These are phyloP conservation scores for Auriculariales sp. DNA, from an alignment of 768 basidiomycete genomes.

Conservation along the genomic window DNA sequence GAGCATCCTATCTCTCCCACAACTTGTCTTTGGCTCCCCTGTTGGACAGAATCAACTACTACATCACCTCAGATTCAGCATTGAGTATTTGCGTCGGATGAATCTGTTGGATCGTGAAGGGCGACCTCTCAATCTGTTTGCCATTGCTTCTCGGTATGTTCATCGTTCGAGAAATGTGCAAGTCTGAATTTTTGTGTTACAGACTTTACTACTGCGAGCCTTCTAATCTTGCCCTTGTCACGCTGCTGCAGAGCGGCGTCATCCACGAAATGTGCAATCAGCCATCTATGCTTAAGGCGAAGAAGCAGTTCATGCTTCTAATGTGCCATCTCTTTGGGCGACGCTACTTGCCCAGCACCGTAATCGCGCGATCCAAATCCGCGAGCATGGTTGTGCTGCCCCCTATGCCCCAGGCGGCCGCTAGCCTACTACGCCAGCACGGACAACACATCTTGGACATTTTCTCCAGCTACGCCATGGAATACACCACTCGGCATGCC, in stretches of 20 bases:
- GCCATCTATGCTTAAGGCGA: slow-evolving; percentile 23
- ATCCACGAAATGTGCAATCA: slow-evolving; percentile 42
- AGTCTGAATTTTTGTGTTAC: not conserved
- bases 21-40: slow-evolving; percentile 41
- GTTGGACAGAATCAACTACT: slow-evolving; percentile 41
- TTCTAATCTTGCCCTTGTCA: slow-evolving; percentile 49
- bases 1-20: slow-evolving; percentile 40
- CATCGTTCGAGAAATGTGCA: not conserved
- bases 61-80: slow-evolving; percentile 54
- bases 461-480: slow-evolving; percentile 40
- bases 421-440: slow-evolving; percentile 28
- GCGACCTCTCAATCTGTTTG: slow-evolving; percentile 41
- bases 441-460: slow-evolving; percentile 33
- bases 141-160: slow-evolving; percentile 28
- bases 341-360: slow-evolving; percentile 33
- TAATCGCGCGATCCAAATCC: slow-evolving; percentile 26
- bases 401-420: slow-evolving; percentile 26
- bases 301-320: slow-evolving; percentile 35
- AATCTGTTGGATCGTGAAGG: slow-evolving; percentile 39
- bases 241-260: slow-evolving; percentile 40
- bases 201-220: slow-evolving; percentile 46
- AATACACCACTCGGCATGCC: slow-evolving; percentile 28
- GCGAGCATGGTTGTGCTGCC: slow-evolving; percentile 46
- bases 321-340: slow-evolving; percentile 56
- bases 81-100: slow-evolving; percentile 52